Evolutionary conservation across 2,329 filamentous ascomycete genomes (phyloP), one percentile per base, ranked within the genome.

Genomic region (Aureobasidium lini): DNA sequence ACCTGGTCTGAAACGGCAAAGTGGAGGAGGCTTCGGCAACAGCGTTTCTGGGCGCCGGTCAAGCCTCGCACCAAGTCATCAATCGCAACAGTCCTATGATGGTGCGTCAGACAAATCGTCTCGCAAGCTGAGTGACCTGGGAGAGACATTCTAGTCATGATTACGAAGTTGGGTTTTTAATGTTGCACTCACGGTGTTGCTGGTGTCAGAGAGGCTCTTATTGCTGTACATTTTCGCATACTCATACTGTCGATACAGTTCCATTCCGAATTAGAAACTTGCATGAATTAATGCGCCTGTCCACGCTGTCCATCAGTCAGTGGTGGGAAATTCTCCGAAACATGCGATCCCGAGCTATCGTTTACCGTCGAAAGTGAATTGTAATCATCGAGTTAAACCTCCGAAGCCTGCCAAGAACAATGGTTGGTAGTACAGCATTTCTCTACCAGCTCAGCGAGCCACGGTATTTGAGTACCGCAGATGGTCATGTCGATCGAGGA

Each of bases 1-100:
- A 10, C 76, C 79, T 37, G 73, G 71, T 8, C 79, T 80, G 62
- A 77, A 80, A 64, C 73, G 81, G 63, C 76, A 78, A 63, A 82
- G 80, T 62, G 79, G 76, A 15, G 52, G 49, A 7, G 48, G 48
- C 13, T 56, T 64, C 31, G 39, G 42, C 18, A 47, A 52, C 31
- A 49, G 57, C 50, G 58, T 48, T 15, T 54, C 32, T 47, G 58
- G 57, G 3, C 54, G 62, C 23, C 39, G 62, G 28, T 32, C 62
- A 18, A 63, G 62, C 42, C 57, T 60, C 48, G 49, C 40, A 16
- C 49, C 44, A n/a, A 53, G 49, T 29, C 43, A 47, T 16, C 56
- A 61, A 29, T 57, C 53, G n/a, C 50, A 62, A 37, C 44, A 57
- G 10, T 56, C 49, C 8, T 32, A 53, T 16, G 54, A 58, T 39